Conservation (phyloP, 208 protist species). For the Leishmania tropica region DNA sequence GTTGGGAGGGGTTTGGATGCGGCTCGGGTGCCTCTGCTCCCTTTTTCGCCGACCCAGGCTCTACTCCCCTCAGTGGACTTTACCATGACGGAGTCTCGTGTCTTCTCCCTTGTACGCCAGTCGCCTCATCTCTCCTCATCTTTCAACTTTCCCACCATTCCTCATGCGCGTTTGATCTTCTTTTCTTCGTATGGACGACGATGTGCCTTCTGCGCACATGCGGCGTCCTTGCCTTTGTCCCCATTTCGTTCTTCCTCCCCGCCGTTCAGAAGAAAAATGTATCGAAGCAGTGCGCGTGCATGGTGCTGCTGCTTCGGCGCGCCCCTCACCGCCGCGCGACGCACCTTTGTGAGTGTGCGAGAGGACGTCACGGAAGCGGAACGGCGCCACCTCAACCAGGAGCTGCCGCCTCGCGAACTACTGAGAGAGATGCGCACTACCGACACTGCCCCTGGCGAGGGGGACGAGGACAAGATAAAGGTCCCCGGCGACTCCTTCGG, state of each 20-base stretch:
- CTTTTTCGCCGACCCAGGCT: background rate
- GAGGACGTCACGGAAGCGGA: constrained; percentile 56
- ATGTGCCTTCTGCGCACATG: background rate
- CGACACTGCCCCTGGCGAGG: constrained; percentile 42
- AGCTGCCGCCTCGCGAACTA: constrained; percentile 71
- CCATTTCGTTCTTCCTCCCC: background rate
- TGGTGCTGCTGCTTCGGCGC: background rate
- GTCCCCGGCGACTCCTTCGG: constrained; percentile 89
- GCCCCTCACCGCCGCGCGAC: background rate
- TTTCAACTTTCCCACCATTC: background rate
- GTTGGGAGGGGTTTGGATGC: background rate
- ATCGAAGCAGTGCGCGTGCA: background rate
- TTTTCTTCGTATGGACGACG: too few species aligned
- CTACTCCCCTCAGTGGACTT: background rate
- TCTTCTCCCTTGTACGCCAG: background rate
- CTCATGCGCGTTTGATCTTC: background rate
- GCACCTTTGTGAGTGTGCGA: constrained; percentile 11
- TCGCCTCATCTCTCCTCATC: background rate
- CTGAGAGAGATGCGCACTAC: constrained; percentile 50
- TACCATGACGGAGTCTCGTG: too few species aligned
- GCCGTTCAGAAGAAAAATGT: background rate
- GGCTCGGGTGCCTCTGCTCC: background rate
- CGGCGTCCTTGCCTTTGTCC: background rate
- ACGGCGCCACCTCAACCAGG: constrained; percentile 65
- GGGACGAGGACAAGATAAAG: constrained; percentile 48